Base-by-base conservation (phyloP, 495 filamentous ascomycete genomes). In the Penicillium riverlandense region DNA sequence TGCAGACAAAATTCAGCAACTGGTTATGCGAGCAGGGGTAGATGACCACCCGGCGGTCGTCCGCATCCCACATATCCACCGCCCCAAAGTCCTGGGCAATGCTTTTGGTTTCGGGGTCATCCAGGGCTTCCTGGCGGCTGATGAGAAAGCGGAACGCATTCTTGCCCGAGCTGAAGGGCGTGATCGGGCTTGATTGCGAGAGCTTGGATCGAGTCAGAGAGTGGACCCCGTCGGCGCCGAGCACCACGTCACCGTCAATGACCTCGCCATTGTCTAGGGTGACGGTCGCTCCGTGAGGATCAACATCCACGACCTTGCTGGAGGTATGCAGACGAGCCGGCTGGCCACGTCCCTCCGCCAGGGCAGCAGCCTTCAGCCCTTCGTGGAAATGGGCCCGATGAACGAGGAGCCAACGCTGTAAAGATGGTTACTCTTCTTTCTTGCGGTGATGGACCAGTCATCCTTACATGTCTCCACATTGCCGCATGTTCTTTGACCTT, bases 121-220 rank as follows among this genome's bases (percentile, higher is more conserved):
- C 63, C 5, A 63, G 53, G 1, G 71, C 70, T 8, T 57, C 52
- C 28, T 72, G 51, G 3, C 67, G 63, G 3, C 65, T 56, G 1
- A 83, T 62, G 2, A 82, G 53, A 53, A 85, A 83, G n/a, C 80
- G 69, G 57, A 79, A 85, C 2, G 80, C 79, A 39, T 67, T 74
- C 44, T 73, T 77, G 7, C 80, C 78, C 6, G 70, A 72, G 44
- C 70, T 59, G 36, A 68, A 66, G 4, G 73, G 54, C 11, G 61
- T 60, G 16, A 63, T 33, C 22, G 9, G 63, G 57, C 11, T 45
- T 45, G 10, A 61, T 22, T 22, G 22, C 22, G 22, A 49, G 44
- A 81, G 63, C 45, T 71, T 68, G 15, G 55, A 41, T n/a, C 74
- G 56, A 11, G 70, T 68, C 15, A 56, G 50, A 39, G 72, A 76